Conservation (phyloP, 2,329 filamentous ascomycete species). For the Cladosporium phlei region DNA sequence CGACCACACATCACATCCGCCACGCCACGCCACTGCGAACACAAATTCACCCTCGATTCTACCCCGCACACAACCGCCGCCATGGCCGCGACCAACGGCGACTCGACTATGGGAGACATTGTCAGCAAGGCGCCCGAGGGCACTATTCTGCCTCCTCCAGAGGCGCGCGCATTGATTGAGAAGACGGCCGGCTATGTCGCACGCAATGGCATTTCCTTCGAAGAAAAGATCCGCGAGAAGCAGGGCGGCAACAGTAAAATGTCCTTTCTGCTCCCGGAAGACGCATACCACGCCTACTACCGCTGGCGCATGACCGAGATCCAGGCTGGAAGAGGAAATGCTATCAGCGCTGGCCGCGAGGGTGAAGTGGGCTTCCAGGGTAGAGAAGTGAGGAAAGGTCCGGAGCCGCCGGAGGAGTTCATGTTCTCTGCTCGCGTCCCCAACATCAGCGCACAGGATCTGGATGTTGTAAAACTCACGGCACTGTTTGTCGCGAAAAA, state of each 20-base stretch:
- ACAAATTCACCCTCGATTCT: neutral
- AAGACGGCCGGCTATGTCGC: slow-evolving; percentile 92
- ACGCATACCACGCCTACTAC: slow-evolving; percentile 86
- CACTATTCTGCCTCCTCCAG: slow-evolving; percentile 77
- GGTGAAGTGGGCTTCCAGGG: slow-evolving; percentile 53
- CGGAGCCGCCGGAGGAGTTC: slow-evolving; percentile 79
- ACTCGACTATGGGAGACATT: slow-evolving; percentile 36
- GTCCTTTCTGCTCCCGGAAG: slow-evolving; percentile 72
- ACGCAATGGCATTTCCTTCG: slow-evolving; percentile 61
- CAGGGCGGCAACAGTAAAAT: slow-evolving; percentile 84
- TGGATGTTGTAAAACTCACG: slow-evolving; percentile 68
- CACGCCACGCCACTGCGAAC: too few relatives aligned
- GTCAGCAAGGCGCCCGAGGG: slow-evolving; percentile 74
- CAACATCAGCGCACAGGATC: slow-evolving; percentile 90
- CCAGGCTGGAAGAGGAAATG: slow-evolving; percentile 73
- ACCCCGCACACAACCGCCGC: slow-evolving; percentile 6
- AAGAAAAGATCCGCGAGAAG: slow-evolving; percentile 81
- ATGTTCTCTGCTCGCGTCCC: slow-evolving; percentile 95
- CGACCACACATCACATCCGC: neutral
- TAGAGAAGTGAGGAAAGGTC: slow-evolving; percentile 66
- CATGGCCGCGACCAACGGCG: slow-evolving; percentile 29
- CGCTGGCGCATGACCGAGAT: slow-evolving; percentile 86
- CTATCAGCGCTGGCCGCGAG: slow-evolving; percentile 68
- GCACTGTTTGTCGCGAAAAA: slow-evolving; percentile 91
- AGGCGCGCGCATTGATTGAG: slow-evolving; percentile 80